Evolutionary conservation across 805 yeast genomes (phyloP).

Genomic region (Myxozyma kluyveri): DNA sequence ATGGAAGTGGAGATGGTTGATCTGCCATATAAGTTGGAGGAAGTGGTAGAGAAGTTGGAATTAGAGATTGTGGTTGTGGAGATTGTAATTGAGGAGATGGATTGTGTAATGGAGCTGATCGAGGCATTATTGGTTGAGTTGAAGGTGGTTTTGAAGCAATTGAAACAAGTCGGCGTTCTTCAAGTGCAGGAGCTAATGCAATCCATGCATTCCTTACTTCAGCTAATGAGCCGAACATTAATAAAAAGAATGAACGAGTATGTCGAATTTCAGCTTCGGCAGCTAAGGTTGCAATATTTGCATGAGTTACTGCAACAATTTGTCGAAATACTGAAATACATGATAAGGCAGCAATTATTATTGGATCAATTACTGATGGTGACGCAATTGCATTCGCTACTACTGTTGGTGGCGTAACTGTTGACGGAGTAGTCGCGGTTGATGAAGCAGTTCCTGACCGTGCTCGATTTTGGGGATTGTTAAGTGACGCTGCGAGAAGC

Average conservation of each 20-base stretch:
- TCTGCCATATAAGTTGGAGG: not conserved
- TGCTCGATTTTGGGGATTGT: slow-evolving; percentile 1
- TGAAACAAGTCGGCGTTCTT: slow-evolving; percentile 18
- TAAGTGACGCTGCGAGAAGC: slow-evolving; percentile 6
- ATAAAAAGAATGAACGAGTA: slow-evolving; percentile 60
- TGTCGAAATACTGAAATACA: slow-evolving; percentile 51
- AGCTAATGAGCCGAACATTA: slow-evolving; percentile 59
- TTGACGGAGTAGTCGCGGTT: not conserved
- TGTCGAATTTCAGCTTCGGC: slow-evolving; percentile 61
- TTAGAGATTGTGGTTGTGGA: slow-evolving; percentile 1
- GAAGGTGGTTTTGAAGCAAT: not conserved
- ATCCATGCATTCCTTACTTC: slow-evolving; percentile 68
- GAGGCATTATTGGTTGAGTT: slow-evolving; percentile 19
- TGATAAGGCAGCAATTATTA: slow-evolving; percentile 41
- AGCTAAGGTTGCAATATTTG: slow-evolving; percentile 50
- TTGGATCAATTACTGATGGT: slow-evolving; percentile 37
- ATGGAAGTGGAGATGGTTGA: not conserved
- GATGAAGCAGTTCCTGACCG: not conserved
- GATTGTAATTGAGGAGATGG: not conserved
- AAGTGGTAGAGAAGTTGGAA: not conserved
- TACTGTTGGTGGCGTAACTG: not conserved
- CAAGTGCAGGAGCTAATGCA: slow-evolving; percentile 39
- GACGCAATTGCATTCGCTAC: slow-evolving; percentile 29
- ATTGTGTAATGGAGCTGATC: not conserved
- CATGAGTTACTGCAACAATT: slow-evolving; percentile 49